These are phyloP conservation scores for Cornus controversa DNA, from an alignment of 148 eudicot genomes.

Conservation along the genomic window DNA sequence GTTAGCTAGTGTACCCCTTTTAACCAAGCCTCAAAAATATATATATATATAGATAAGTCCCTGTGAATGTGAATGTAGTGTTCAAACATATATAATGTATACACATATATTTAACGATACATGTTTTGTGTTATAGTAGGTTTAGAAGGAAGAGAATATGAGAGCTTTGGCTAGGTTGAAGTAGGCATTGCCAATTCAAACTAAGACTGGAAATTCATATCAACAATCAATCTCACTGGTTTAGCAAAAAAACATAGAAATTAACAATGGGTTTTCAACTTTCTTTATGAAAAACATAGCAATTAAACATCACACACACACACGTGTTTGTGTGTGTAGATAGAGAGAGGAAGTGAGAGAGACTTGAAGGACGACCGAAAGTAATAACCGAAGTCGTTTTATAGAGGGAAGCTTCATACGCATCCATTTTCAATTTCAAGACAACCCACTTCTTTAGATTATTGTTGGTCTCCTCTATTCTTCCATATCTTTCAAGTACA, in stretches of 20 bases:
- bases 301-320: not conserved
- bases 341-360: not conserved
- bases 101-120: no score
- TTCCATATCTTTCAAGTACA: conserved; percentile 29
- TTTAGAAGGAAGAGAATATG: conserved; percentile 37
- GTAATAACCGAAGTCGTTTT: conserved; percentile 45
- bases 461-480: conserved; percentile 21
- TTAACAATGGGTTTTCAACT: not conserved
- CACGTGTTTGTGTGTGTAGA: no score
- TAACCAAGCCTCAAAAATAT: no score
- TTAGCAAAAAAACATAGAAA: not conserved
- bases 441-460: conserved; percentile 38
- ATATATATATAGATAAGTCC: no score
- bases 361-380: conserved; percentile 49
- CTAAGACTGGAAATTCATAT: conserved; percentile 64
- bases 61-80: no score
- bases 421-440: conserved; percentile 37
- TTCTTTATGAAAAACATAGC: no score
- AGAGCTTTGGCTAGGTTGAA: conserved; percentile 35
- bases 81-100: no score
- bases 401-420: conserved; percentile 46
- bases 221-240: conserved; percentile 39
- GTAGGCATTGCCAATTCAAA: conserved; percentile 73
- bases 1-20: no score
- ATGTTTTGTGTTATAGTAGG: no score